Percentiles rank a stretch among this genome's conserved stretches.
Evolutionary conservation across 2,329 filamentous ascomycete species (phyloP).

Genomic region (Arthroderma sp.): DNA sequence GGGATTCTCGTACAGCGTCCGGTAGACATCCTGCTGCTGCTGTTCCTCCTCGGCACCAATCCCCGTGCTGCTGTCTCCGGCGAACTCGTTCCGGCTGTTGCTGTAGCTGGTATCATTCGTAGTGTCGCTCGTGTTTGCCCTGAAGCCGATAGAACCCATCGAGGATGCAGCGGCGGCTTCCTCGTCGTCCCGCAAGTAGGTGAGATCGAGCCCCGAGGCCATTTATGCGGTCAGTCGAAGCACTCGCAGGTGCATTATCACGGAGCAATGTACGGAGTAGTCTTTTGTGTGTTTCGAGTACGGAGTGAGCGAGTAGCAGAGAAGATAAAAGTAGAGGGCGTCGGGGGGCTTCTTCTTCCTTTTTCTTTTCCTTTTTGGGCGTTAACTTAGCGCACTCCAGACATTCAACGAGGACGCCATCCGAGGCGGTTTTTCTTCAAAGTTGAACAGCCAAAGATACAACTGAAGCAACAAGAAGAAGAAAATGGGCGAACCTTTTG

Average conservation of each 20-base stretch:
- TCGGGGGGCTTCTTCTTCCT: no score
- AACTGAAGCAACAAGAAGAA: neutral
- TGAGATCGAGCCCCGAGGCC: slow-evolving; percentile 4
- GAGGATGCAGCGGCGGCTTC: neutral
- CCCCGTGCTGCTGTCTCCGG: slow-evolving; percentile 2
- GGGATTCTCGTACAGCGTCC: neutral
- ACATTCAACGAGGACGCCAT: neutral
- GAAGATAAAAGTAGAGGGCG: no score
- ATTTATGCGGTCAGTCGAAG: neutral
- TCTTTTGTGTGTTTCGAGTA: no score
- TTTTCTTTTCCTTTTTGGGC: neutral
- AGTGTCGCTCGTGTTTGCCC: slow-evolving; percentile 4
- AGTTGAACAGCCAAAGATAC: no score
- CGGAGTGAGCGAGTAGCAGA: no score
- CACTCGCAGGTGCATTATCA: neutral
- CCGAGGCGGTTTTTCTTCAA: neutral
- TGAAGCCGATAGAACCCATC: slow-evolving; percentile 1
- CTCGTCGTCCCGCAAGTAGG: neutral
- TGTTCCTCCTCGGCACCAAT: neutral
- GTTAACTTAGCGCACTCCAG: neutral
- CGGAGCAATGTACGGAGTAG: no score
- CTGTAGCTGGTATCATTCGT: slow-evolving; percentile 1
- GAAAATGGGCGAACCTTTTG: neutral
- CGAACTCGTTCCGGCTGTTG: neutral
- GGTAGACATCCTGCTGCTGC: slow-evolving; percentile 5